Evolutionary conservation across 2,329 filamentous ascomycete genomes (phyloP).

Genomic region (Aspergillus oerlinghausenensis): DNA sequence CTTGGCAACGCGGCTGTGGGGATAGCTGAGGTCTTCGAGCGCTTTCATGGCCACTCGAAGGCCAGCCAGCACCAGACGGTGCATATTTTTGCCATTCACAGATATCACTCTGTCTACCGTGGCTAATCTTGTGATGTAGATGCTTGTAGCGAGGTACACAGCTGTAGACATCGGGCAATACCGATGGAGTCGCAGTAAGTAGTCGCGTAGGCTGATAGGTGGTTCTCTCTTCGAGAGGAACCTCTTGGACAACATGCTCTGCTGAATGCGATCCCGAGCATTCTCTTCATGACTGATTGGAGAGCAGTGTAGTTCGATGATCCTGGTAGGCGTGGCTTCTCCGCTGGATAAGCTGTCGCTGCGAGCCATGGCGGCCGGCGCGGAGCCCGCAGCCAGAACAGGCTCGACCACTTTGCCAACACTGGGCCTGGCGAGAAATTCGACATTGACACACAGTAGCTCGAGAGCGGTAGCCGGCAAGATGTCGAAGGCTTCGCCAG

Average conservation of each 20-base stretch:
- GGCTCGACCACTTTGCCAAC: constrained; percentile 56
- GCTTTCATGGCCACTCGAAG: constrained; percentile 89
- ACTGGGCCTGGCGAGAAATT: constrained; percentile 40
- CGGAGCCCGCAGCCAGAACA: constrained; percentile 26
- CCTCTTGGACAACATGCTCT: constrained; percentile 80
- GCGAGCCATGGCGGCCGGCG: constrained; percentile 49
- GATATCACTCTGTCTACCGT: constrained; percentile 72
- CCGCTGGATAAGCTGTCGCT: constrained; percentile 24
- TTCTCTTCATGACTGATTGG: constrained; percentile 41
- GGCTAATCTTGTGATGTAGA: constrained; percentile 80
- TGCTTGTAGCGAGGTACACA: constrained; percentile 83
- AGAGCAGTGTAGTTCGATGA: constrained; percentile 34
- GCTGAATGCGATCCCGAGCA: constrained; percentile 70
- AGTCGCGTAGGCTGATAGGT: constrained; percentile 76
- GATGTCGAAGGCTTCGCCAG: constrained; percentile 57
- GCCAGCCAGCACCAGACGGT: constrained; percentile 78
- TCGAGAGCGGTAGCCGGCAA: constrained; percentile 70
- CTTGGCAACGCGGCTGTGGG: constrained; percentile 75
- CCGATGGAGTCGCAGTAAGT: constrained; percentile 78
- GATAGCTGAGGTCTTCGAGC: constrained; percentile 85
- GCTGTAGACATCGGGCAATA: constrained; percentile 93
- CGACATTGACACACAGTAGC: constrained; percentile 68
- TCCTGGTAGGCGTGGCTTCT: constrained; percentile 19
- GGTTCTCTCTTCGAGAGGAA: constrained; percentile 90
- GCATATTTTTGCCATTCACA: constrained; percentile 78